phyloP scores from a whole-genome alignment of 352 stramenopile species.

The Pythium monospermum region DNA sequence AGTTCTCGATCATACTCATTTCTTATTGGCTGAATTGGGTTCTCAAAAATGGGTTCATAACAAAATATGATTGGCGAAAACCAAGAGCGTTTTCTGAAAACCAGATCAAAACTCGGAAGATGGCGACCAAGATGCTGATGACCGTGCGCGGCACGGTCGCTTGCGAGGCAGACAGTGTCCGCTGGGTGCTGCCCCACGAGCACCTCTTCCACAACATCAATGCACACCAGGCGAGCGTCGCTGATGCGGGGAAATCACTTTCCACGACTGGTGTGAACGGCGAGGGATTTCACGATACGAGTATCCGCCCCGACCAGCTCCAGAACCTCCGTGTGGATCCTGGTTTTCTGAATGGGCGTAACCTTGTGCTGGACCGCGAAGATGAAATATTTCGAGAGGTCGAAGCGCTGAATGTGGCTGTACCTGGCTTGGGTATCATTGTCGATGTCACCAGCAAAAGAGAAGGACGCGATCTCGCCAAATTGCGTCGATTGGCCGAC shows the following conservation, averaged over 20 bases:
- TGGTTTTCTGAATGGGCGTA: slow-evolving; percentile 30
- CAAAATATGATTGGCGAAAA: slow-evolving; percentile 5
- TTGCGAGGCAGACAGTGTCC: slow-evolving; percentile 27
- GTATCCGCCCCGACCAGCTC: slow-evolving; percentile 51
- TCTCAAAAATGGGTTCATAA: too few species aligned
- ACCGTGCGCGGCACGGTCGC: slow-evolving; percentile 40
- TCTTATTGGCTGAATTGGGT: too few species aligned
- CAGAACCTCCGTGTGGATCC: slow-evolving; percentile 45
- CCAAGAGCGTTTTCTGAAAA: neutral
- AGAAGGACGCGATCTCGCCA: slow-evolving; percentile 39
- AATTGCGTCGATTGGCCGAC: slow-evolving; percentile 20
- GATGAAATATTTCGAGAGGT: slow-evolving; percentile 74
- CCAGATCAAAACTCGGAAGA: too few species aligned
- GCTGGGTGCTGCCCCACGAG: slow-evolving; percentile 44
- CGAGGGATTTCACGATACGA: too few species aligned
- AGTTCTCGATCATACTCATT: too few species aligned
- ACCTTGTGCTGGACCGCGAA: slow-evolving; percentile 59
- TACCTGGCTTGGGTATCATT: slow-evolving; percentile 24
- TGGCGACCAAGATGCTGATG: slow-evolving; percentile 14
- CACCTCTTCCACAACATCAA: slow-evolving; percentile 53
- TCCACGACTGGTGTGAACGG: neutral
- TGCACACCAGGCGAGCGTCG: neutral
- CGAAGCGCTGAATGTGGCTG: slow-evolving; percentile 23
- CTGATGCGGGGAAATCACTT: neutral
- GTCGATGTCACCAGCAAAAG: slow-evolving; percentile 45